phyloP scores from a whole-genome alignment of 495 filamentous ascomycete genomes.

The Lentithecium fluviatile region DNA sequence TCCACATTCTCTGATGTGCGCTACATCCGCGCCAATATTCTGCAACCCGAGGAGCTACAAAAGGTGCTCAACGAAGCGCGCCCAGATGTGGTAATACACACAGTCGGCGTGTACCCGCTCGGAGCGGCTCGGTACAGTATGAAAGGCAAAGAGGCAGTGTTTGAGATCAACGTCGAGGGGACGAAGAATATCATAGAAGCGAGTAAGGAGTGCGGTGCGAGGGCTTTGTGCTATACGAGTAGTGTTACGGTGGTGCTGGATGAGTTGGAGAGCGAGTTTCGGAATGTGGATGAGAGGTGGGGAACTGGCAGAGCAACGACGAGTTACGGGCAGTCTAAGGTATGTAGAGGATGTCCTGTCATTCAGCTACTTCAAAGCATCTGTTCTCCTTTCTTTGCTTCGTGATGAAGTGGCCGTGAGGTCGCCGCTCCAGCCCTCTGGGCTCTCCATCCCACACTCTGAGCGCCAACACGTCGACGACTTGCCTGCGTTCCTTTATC shows the following conservation, averaged over 20 bases:
- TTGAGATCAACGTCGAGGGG: slow-evolving; percentile 49
- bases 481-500: no score
- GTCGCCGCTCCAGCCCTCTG: no score
- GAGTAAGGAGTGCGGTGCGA: slow-evolving; percentile 38
- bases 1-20: slow-evolving; percentile 18
- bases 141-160: slow-evolving; percentile 30
- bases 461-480: no score
- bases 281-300: slow-evolving; percentile 56
- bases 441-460: no score
- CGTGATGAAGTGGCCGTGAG: no score
- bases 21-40: slow-evolving; percentile 39
- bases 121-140: slow-evolving; percentile 36
- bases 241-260: slow-evolving; percentile 57
- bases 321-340: slow-evolving; percentile 63
- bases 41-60: slow-evolving; percentile 19
- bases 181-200: slow-evolving; percentile 47
- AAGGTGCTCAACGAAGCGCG: slow-evolving; percentile 33
- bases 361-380: neutral
- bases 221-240: slow-evolving; percentile 51
- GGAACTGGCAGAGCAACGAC: slow-evolving; percentile 50
- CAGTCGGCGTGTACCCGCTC: slow-evolving; percentile 38
- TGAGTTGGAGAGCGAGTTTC: slow-evolving; percentile 52
- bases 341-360: slow-evolving; percentile 20
- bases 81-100: slow-evolving; percentile 42
- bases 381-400: neutral